phyloP scores from a whole-genome alignment of 2,329 filamentous ascomycete genomes.

The Phyllosticta citriasiana region DNA sequence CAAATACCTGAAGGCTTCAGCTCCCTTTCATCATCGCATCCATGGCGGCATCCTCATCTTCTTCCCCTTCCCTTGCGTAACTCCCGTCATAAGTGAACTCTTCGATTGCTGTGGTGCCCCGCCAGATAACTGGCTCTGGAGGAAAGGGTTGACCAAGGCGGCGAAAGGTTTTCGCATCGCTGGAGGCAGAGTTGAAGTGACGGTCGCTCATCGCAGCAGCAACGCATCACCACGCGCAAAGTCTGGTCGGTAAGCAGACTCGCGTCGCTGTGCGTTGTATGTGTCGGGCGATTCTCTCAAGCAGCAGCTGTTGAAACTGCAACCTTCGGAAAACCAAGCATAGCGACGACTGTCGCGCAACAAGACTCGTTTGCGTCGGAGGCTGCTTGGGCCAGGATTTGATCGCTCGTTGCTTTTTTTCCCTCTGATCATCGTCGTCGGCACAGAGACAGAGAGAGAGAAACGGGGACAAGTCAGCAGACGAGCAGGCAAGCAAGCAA shows the following conservation, averaged over 20 bases:
- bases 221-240: not conserved
- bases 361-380: not conserved
- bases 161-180: slow-evolving; percentile 7
- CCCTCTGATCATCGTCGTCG: slow-evolving; percentile 4
- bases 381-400: slow-evolving; percentile 5
- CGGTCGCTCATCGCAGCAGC: not conserved
- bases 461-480: too few species aligned
- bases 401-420: slow-evolving; percentile 1
- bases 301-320: too few species aligned
- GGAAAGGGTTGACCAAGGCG: slow-evolving; percentile 3
- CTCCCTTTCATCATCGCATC: not conserved
- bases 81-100: slow-evolving; percentile 11
- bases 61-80: not conserved
- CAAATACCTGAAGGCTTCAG: slow-evolving; percentile 10
- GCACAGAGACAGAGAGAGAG: too few species aligned
- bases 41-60: not conserved
- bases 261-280: not conserved
- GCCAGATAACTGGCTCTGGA: slow-evolving; percentile 12
- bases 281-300: too few species aligned
- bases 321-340: too few species aligned
- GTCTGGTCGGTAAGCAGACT: not conserved
- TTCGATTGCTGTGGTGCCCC: slow-evolving; percentile 8
- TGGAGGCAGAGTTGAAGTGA: slow-evolving; percentile 8
- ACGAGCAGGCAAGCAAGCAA: too few species aligned
- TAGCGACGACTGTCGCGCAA: not conserved